These are phyloP conservation scores for Gaillardinia entomophila DNA, from an alignment of 805 yeast species.

Conservation along the genomic window DNA sequence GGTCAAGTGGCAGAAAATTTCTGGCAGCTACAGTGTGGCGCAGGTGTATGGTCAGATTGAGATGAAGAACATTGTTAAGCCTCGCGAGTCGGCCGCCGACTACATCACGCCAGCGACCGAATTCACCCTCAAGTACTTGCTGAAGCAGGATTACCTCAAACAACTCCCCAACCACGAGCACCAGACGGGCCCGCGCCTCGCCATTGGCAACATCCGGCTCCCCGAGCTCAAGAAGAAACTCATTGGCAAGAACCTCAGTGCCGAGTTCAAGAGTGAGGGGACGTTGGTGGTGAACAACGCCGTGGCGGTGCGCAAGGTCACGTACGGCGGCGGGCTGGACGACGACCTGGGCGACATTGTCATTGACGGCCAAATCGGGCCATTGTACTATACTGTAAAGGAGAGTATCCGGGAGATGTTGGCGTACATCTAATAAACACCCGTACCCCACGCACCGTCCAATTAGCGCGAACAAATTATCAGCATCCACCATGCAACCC, in stretches of 20 bases:
- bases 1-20: conserved; percentile 78
- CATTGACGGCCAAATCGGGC: conserved; percentile 76
- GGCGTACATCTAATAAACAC: conserved; percentile 52
- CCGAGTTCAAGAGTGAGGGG: conserved; percentile 93
- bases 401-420: conserved; percentile 65
- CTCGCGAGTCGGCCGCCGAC: conserved; percentile 16
- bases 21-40: conserved; percentile 77
- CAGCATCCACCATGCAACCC: conserved; percentile 32
- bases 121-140: conserved; percentile 23
- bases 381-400: conserved; percentile 73
- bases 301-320: conserved; percentile 67
- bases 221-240: conserved; percentile 72
- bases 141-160: conserved; percentile 9
- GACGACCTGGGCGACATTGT: conserved; percentile 74
- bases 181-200: conserved; percentile 38
- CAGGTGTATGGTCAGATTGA: conserved; percentile 70
- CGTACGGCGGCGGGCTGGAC: conserved; percentile 28
- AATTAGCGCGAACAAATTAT: neutral
- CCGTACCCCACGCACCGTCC: neutral
- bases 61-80: conserved; percentile 17
- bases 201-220: conserved; percentile 84
- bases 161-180: conserved; percentile 6
- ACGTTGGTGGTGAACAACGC: conserved; percentile 76
- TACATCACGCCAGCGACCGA: conserved; percentile 24
- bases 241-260: conserved; percentile 52